Percentiles rank a stretch among this genome's conserved stretches.
Evolutionary conservation across 345 rosid species (phyloP).

Genomic region (Microthlaspi erraticum): DNA sequence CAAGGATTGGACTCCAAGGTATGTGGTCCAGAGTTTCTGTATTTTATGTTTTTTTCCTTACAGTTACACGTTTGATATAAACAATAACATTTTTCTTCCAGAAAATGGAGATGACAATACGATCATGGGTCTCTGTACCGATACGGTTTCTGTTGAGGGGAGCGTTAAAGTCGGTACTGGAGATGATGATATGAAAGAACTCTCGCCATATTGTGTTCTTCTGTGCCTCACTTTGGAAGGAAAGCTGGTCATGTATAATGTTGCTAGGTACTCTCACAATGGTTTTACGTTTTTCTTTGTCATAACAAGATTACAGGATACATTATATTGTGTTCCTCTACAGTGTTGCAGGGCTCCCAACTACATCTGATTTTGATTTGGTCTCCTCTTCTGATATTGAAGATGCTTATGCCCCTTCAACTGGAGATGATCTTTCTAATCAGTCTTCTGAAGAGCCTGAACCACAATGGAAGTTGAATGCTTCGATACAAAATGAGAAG

Average conservation of each 20-base stretch:
- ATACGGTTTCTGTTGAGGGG: conserved; percentile 62
- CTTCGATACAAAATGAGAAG: conserved; percentile 43
- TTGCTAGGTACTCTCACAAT: conserved; percentile 68
- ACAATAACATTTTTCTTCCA: conserved; percentile 38
- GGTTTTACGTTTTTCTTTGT: conserved; percentile 25
- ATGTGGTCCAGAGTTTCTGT: conserved; percentile 42
- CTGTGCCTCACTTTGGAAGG: conserved; percentile 91
- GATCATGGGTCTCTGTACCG: conserved; percentile 86
- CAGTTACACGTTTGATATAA: neutral
- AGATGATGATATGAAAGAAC: conserved; percentile 71
- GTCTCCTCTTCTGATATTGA: conserved; percentile 60
- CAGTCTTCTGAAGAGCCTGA: conserved; percentile 47
- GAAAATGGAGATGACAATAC: conserved; percentile 82
- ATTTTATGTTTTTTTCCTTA: conserved; percentile 18
- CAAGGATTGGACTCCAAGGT: conserved; percentile 99
- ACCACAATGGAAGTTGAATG: conserved; percentile 38
- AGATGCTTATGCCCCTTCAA: conserved; percentile 47
- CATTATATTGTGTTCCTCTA: conserved; percentile 43
- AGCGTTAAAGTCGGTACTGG: conserved; percentile 70
- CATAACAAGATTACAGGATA: conserved; percentile 22
- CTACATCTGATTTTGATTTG: conserved; percentile 45
- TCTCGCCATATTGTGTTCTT: conserved; percentile 72
- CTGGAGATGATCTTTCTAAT: conserved; percentile 41
- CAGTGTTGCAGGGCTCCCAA: conserved; percentile 57
- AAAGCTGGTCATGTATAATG: conserved; percentile 75